Base-by-base conservation (phyloP, 2,329 filamentous ascomycete genomes). In the Dothiorella sarmentorum region DNA sequence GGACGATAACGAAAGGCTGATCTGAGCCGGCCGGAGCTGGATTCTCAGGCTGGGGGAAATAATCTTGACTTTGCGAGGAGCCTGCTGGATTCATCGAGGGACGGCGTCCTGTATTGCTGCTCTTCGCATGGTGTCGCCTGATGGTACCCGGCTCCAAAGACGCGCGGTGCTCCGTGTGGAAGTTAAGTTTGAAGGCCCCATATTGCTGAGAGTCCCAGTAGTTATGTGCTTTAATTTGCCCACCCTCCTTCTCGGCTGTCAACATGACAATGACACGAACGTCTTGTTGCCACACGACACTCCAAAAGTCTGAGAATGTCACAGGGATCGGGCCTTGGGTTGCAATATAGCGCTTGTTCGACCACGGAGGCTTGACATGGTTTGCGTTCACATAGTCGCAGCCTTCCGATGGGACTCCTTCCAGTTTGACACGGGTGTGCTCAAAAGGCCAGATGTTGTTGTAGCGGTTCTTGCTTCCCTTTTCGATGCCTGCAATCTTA, bases 381-480 rank as follows among this genome's bases (percentile, higher is more conserved):
- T 90, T 97, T 17, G 92, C 94, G 69, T 99, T 99, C 75, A 99
- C 86, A 68, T 99, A 99, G 72, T 99, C 94, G 72, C 93, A 96
- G 20, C 79, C 81, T 11, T 86, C 87, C 1, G 82, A 77, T 0
- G 82, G 76, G 33, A 87, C 84, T 40, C 85, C 84, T 63, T 89
- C 81, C 45, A 99, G 75, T 64, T 85, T 91, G 56, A 99, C 94
- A 60, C 94, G 81, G 2, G 91, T 87, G 73, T 99, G 94, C 68
- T 97, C 93, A 70, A 95, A 99, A 0, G 94, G 94, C 75, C 96
- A 87, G 58, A 97, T 97, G 65, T 97, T 95, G 76, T 97, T 97
- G 78, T 99, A 99, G 7, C 94, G 85, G 67, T 99, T 99, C 78
- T 97, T 97, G 17, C 82, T 85, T 7, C 94, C 94, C 72, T 97